These are phyloP conservation scores for Astragalus glycyphyllos DNA, from an alignment of 306 rosid species.

Conservation along the genomic window DNA sequence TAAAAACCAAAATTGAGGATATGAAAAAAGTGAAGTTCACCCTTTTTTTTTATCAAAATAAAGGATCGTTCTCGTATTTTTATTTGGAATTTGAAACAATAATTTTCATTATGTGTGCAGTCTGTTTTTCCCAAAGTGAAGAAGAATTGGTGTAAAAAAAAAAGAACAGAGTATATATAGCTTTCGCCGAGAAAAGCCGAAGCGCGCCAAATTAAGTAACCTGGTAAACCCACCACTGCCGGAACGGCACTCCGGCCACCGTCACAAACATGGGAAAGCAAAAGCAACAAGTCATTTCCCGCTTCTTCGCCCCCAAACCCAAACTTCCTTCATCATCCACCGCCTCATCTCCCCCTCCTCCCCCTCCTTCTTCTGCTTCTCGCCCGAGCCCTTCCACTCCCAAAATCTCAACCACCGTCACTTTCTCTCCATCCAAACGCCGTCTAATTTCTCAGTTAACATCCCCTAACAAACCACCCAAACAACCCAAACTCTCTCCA, in stretches of 20 bases:
- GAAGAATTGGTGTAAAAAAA: too few relatives aligned
- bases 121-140: too few relatives aligned
- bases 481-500: slow-evolving; percentile 69
- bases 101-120: too few relatives aligned
- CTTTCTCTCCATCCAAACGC: slow-evolving; percentile 87
- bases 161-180: too few relatives aligned
- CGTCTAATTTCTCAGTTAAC: slow-evolving; percentile 58
- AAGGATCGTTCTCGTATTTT: too few relatives aligned
- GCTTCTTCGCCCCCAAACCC: slow-evolving; percentile 87
- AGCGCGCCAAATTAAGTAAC: slow-evolving; percentile 56
- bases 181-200: not conserved
- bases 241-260: slow-evolving; percentile 3
- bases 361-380: slow-evolving; percentile 25
- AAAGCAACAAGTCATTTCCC: slow-evolving; percentile 85
- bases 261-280: slow-evolving; percentile 72
- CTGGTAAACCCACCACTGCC: slow-evolving; percentile 1
- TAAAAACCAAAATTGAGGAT: too few relatives aligned
- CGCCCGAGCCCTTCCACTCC: slow-evolving; percentile 61
- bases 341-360: slow-evolving; percentile 38
- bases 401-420: slow-evolving; percentile 77
- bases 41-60: too few relatives aligned
- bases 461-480: slow-evolving; percentile 51
- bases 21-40: too few relatives aligned
- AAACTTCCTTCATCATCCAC: slow-evolving; percentile 44
- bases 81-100: too few relatives aligned